Evolutionary conservation across 192 early-diverging fungal species (phyloP), one percentile per base, ranked within the genome.

Genomic region (Umbelopsis vinacea): DNA sequence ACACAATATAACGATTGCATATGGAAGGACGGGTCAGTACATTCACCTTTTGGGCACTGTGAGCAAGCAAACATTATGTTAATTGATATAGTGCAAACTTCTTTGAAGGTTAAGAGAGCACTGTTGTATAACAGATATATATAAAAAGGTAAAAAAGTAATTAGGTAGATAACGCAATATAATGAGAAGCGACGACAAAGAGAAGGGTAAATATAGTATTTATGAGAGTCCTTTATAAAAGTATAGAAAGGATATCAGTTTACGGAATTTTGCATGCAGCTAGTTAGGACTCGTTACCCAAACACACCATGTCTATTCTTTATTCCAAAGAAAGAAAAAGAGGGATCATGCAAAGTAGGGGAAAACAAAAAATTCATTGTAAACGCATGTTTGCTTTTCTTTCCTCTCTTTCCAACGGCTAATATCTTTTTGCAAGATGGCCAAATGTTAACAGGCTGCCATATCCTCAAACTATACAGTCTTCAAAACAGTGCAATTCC

Each of bases 31-130:
- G 55, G 12, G 14, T 63, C 57, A 43, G 23, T 46, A 43, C 29
- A 47, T 24, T 74, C 68, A 79, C 77, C 68, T 71, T 79, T 79
- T 40, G 77, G 70, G 70, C 77, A 79, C 50, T 79, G 77, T 14
- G 77, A 68, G 48, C 77, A 79, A 22, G 73, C 38, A 35, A 69
- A 79, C 26, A 74, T 71, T 37, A n/a, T 63, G 33, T 35, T 35
- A 29, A 63, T 37, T 6, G 17, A 6, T 37, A 9, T n/a, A 17
- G 48, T 50, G n/a, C 15, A 50, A 50, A 50, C n/a, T 8, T n/a
- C n/a, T 50, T 50, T 50, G 15, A 50, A 50, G 15, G 19, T 15
- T 0, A 12, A 19, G 48, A 21, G n/a, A 50, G 48, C 48, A 12
- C 40, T 43, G 40, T 43, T 43, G 11, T 43, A 12, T 17, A 50